Percentiles rank a stretch among this genome's conserved stretches.
Conservation (phyloP, 805 yeast species). For the Yamadazyma ubonensis region DNA sequence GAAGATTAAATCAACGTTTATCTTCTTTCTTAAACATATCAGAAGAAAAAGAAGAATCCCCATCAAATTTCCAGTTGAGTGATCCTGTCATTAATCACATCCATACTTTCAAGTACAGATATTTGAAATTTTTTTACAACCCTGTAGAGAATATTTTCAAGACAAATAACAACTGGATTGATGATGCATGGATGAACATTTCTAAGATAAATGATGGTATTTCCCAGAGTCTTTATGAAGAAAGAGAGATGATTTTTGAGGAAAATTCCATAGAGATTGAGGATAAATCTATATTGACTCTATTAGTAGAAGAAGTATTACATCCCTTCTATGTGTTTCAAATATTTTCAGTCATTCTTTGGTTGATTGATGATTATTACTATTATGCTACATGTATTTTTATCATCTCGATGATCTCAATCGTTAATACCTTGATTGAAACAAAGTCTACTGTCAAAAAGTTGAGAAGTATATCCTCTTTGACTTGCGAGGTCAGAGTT, state of each 20-base stretch:
- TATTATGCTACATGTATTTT: conserved; percentile 94
- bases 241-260: conserved; percentile 74
- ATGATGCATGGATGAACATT: conserved; percentile 67
- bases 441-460: conserved; percentile 74
- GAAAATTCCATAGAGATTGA: conserved; percentile 70
- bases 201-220: conserved; percentile 64
- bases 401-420: conserved; percentile 77
- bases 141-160: conserved; percentile 86
- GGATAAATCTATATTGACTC: conserved; percentile 62
- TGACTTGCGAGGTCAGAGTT: conserved; percentile 80
- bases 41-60: conserved; percentile 24
- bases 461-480: conserved; percentile 68
- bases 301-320: conserved; percentile 80
- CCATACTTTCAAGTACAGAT: conserved; percentile 76
- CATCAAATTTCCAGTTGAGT: conserved; percentile 11
- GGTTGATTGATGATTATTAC: conserved; percentile 91
- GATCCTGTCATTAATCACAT: conserved; percentile 72
- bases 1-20: conserved; percentile 67
- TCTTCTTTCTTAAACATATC: conserved; percentile 58
- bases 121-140: conserved; percentile 75
- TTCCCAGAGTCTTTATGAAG: conserved; percentile 63
- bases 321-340: conserved; percentile 97
- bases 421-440: conserved; percentile 79
- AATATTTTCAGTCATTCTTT: conserved; percentile 82
- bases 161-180: conserved; percentile 86